Conservation (phyloP, 306 rosid genomes). For the Aeschynomene evenia region DNA sequence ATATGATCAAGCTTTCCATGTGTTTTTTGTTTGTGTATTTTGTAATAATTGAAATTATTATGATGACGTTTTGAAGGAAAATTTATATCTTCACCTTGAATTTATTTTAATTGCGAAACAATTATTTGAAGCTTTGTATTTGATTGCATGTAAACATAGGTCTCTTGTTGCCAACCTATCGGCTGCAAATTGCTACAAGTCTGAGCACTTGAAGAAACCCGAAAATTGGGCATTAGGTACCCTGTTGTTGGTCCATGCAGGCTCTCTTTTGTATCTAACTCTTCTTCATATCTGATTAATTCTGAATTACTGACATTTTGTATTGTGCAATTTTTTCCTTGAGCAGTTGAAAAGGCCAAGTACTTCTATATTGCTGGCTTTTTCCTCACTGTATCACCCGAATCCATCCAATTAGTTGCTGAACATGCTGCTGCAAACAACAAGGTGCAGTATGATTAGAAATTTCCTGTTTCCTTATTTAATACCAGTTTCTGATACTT, state of each 20-base stretch:
- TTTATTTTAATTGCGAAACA: conserved; percentile 8
- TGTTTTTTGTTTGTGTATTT: not conserved
- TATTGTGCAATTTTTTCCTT: conserved; percentile 14
- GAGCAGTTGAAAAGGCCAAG: conserved; percentile 81
- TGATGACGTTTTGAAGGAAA: not conserved
- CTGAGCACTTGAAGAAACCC: conserved; percentile 72
- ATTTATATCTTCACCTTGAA: not conserved
- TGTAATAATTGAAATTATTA: not conserved
- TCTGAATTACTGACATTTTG: not conserved
- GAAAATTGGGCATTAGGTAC: conserved; percentile 89
- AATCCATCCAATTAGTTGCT: conserved; percentile 84
- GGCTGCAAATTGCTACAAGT: conserved; percentile 83
- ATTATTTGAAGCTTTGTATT: conserved; percentile 16
- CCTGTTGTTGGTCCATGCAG: not conserved
- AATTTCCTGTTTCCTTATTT: not conserved
- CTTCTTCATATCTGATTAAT: conserved; percentile 9
- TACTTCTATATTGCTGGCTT: conserved; percentile 85
- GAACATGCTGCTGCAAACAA: conserved; percentile 75
- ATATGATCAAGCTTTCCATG: not conserved
- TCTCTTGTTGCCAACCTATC: conserved; percentile 86
- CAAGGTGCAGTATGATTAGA: conserved; percentile 47
- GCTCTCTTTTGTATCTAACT: not conserved
- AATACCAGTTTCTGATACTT: not conserved
- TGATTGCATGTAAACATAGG: conserved; percentile 35
- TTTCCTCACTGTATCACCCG: conserved; percentile 89